Percentiles rank a stretch among this genome's conserved stretches.
Conservation (phyloP, 1,139 yeast genomes). For the Suhomyces guaymorum region DNA sequence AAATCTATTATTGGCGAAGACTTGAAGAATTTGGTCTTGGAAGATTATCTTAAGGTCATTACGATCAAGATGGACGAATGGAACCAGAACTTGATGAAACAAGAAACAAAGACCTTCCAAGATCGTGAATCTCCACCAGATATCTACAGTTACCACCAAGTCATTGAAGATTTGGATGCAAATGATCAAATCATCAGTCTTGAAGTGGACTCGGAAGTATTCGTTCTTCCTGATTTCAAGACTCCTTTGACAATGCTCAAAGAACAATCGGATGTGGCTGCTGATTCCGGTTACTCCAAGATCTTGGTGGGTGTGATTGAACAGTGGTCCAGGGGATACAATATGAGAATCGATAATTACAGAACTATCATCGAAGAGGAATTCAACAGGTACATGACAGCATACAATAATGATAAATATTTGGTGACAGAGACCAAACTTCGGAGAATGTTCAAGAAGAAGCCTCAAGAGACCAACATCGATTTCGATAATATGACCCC, state of each 20-base stretch:
- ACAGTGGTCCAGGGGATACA: conserved; percentile 65
- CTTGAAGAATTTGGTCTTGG: conserved; percentile 58
- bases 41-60: conserved; percentile 72
- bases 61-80: conserved; percentile 78
- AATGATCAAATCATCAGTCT: conserved; percentile 60
- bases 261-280: conserved; percentile 91
- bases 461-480: conserved; percentile 22
- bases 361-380: conserved; percentile 58
- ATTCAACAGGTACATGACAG: conserved; percentile 47
- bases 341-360: conserved; percentile 64
- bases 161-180: conserved; percentile 43
- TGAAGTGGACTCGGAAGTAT: conserved; percentile 70
- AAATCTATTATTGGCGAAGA: conserved; percentile 68
- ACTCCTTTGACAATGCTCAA: conserved; percentile 72
- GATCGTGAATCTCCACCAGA: conserved; percentile 74
- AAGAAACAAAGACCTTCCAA: conserved; percentile 63
- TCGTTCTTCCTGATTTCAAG: conserved; percentile 55
- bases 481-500: conserved; percentile 47
- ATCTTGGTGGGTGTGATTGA: conserved; percentile 81
- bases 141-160: conserved; percentile 42
- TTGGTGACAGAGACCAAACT: conserved; percentile 45
- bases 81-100: conserved; percentile 64
- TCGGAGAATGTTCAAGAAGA: conserved; percentile 43
- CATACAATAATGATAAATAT: conserved; percentile 43
- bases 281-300: conserved; percentile 81